Conservation (phyloP, 352 stramenopile species). For the Pythium rishiriense region DNA sequence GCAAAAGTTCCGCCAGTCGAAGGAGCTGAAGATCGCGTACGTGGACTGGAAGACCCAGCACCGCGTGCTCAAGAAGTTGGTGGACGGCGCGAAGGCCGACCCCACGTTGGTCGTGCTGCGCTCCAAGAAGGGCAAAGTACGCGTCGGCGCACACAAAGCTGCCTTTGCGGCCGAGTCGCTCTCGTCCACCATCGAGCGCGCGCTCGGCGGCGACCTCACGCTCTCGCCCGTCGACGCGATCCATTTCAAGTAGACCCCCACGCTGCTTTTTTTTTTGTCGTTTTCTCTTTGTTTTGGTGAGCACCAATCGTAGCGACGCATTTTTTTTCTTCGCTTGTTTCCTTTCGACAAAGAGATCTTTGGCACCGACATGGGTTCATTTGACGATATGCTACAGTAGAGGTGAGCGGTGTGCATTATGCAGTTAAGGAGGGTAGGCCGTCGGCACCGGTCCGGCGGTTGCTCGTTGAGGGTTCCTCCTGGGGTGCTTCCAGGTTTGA, state of each 20-base stretch:
- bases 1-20: slow-evolving; percentile 65
- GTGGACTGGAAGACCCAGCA: slow-evolving; percentile 75
- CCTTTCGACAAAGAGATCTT: slow-evolving; percentile 8
- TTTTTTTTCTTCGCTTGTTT: background rate
- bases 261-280: background rate
- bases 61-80: slow-evolving; percentile 49
- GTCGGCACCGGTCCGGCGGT: slow-evolving; percentile 5
- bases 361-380: slow-evolving; percentile 7
- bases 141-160: slow-evolving; percentile 33
- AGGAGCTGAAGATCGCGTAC: slow-evolving; percentile 61
- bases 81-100: slow-evolving; percentile 27
- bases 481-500: slow-evolving; percentile 22
- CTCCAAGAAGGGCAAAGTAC: slow-evolving; percentile 65
- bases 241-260: slow-evolving; percentile 27
- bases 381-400: slow-evolving; percentile 14
- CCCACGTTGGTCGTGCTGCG: slow-evolving; percentile 64
- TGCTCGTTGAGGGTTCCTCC: slow-evolving; percentile 24
- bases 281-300: background rate
- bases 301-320: background rate
- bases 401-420: slow-evolving; percentile 6
- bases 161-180: slow-evolving; percentile 55
- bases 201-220: slow-evolving; percentile 63
- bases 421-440: slow-evolving; percentile 10
- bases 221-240: slow-evolving; percentile 36
- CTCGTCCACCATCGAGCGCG: slow-evolving; percentile 68